Base-by-base conservation (phyloP, 768 basidiomycete genomes). In the Hygrophoropsis aurantiaca region DNA sequence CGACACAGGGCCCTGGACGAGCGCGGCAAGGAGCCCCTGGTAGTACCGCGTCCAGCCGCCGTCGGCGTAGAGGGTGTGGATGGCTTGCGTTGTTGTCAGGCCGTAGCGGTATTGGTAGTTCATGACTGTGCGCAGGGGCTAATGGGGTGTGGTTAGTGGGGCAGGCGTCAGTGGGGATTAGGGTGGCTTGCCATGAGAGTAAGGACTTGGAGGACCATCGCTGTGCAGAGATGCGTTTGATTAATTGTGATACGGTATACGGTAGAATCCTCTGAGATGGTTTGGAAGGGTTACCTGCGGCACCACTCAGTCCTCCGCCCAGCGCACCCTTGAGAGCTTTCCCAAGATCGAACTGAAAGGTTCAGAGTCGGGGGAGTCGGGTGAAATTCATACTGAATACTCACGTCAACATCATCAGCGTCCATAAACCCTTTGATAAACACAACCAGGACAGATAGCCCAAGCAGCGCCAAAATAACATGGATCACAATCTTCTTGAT, bases 81-180 rank as follows among this genome's bases (percentile, higher is more conserved):
- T 79, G 11, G 89, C 85, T 32, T 76, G 67, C 0, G 81, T 81
- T 5, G 82, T 82, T 2, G 82, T 78, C 2, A 85, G 86, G n/a
- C 94, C 94, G 60, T 82, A 94, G 44, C 86, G 81, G 64, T 94
- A 93, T 69, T 94, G 92, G 61, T 90, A 97, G 73, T 97, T 98
- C 95, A 98, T 97, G 46, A 94, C 78, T 2, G 94, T 97, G n/a
- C 92, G 81, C n/a, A 95, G 67, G 5, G 92, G 93, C 87, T 87
- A 44, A 11, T 35, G 39, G 21, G 23, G 27, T n/a, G 30, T 20
- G 11, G 50, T 34, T 50, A 47, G 25, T 38, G 38, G 2, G 35
- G 18, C 42, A 19, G 18, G 11, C 30, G 23, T 23, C 4, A 21
- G 19, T 13, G 26, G 21, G 34, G 20, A 24, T 2, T n/a, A 44